Evolutionary conservation across 2,329 filamentous ascomycete species (phyloP).

Genomic region (Diaporthe eres): DNA sequence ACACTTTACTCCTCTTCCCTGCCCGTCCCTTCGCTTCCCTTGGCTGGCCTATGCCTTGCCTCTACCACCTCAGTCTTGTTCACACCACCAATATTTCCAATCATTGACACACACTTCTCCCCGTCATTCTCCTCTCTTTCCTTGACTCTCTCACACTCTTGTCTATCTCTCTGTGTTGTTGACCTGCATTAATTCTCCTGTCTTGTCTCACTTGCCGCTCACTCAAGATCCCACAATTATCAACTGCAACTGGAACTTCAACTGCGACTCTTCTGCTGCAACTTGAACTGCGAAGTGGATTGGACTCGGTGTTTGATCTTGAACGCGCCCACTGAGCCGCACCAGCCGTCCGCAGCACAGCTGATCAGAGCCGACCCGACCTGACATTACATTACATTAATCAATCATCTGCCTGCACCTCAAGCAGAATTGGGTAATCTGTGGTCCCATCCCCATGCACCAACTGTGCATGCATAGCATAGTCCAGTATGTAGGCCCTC

Average conservation of each 20-base stretch:
- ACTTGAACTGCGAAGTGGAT: not conserved
- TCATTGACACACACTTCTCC: not conserved
- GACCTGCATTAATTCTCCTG: constrained; percentile 21
- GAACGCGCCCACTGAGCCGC: constrained; percentile 1
- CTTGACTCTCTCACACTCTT: not conserved
- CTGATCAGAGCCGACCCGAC: not conserved
- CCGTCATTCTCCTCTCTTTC: not conserved
- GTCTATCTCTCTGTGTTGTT: not conserved
- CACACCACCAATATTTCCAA: constrained; percentile 20
- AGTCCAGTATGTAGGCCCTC: constrained; percentile 15
- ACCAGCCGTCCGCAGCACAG: not conserved
- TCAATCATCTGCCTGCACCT: constrained; percentile 19
- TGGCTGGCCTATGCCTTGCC: not conserved
- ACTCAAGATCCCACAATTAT: not conserved
- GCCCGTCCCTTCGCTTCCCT: not conserved
- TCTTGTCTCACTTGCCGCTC: constrained; percentile 37
- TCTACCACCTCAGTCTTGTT: not conserved
- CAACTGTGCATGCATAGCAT: constrained; percentile 5
- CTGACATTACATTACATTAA: constrained; percentile 9
- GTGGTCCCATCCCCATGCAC: constrained; percentile 18
- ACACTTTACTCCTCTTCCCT: not conserved
- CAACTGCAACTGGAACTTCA: not conserved
- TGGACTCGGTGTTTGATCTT: constrained; percentile 8
- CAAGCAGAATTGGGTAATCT: constrained; percentile 12
- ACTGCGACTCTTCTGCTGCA: not conserved